phyloP scores from a whole-genome alignment of 305 asterid species.

The Fraxinus sp. region DNA sequence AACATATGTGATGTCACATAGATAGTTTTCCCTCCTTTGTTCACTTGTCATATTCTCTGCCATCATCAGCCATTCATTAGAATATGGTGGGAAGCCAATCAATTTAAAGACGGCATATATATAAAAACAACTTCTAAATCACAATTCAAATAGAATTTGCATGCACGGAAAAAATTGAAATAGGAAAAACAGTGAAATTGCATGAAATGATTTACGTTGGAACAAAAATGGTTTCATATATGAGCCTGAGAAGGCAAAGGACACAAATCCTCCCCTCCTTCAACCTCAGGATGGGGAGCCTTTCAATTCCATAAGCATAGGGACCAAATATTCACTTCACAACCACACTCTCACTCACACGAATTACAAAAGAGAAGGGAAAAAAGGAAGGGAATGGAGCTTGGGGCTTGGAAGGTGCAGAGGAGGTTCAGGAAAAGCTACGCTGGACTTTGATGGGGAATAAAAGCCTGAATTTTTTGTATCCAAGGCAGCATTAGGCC shows the following conservation, averaged over 20 bases:
- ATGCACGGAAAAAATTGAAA: not conserved
- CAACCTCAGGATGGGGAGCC: not conserved
- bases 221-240: not conserved
- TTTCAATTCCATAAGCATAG: not conserved
- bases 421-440: not conserved
- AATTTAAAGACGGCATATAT: slow-evolving; percentile 19
- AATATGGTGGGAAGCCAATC: slow-evolving; percentile 22
- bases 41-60: slow-evolving; percentile 96
- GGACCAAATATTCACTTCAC: not conserved
- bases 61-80: slow-evolving; percentile 35
- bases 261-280: not conserved
- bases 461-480: slow-evolving; percentile 1
- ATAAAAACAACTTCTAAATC: slow-evolving; percentile 14
- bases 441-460: not conserved
- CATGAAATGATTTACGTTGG: slow-evolving; percentile 6
- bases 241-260: not conserved
- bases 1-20: slow-evolving; percentile 88
- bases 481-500: slow-evolving; percentile 19
- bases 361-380: not conserved
- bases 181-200: slow-evolving; percentile 1
- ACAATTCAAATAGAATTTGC: not conserved
- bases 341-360: not conserved
- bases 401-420: not conserved
- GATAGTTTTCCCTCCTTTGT: slow-evolving; percentile 90
- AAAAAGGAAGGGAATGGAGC: not conserved